These are phyloP conservation scores for Colletotrichum sp. DNA, from an alignment of 2,329 filamentous ascomycete species.

Conservation along the genomic window DNA sequence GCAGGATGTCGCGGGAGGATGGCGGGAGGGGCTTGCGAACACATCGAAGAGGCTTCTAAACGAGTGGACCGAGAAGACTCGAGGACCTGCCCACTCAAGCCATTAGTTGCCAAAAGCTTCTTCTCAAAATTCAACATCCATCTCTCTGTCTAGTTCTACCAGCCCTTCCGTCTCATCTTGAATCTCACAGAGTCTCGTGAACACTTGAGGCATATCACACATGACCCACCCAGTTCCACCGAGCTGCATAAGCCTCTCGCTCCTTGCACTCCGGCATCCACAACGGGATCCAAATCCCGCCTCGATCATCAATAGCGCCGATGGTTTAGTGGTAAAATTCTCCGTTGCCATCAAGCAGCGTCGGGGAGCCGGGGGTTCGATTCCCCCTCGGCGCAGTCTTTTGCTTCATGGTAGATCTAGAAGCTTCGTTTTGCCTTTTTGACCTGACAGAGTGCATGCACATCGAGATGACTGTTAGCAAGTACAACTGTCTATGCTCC, in stretches of 20 bases:
- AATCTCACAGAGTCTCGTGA: background rate
- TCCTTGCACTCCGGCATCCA: fast-evolving
- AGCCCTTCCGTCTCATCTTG: background rate
- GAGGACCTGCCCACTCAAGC: background rate
- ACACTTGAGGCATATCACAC: background rate
- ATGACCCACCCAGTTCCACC: background rate
- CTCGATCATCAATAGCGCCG: background rate
- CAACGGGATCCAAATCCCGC: fast-evolving
- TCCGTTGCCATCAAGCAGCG: background rate
- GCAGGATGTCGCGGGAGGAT: slow-evolving; percentile 42
- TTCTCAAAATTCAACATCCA: background rate
- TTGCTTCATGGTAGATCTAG: fast-evolving
- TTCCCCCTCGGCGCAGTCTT: background rate
- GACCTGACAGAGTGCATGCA: background rate
- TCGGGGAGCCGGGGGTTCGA: background rate
- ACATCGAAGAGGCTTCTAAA: slow-evolving; percentile 25
- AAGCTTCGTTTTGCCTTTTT: background rate
- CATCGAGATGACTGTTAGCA: background rate
- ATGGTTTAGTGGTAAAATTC: background rate
- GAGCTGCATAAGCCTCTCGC: background rate
- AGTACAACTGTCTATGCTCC: background rate
- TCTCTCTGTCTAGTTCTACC: fast-evolving
- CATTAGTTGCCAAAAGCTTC: background rate
- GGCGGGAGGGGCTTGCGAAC: slow-evolving; percentile 40
- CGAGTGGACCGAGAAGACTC: background rate